phyloP scores from a whole-genome alignment of 805 yeast genomes.

The Kodamaea laetipori region DNA sequence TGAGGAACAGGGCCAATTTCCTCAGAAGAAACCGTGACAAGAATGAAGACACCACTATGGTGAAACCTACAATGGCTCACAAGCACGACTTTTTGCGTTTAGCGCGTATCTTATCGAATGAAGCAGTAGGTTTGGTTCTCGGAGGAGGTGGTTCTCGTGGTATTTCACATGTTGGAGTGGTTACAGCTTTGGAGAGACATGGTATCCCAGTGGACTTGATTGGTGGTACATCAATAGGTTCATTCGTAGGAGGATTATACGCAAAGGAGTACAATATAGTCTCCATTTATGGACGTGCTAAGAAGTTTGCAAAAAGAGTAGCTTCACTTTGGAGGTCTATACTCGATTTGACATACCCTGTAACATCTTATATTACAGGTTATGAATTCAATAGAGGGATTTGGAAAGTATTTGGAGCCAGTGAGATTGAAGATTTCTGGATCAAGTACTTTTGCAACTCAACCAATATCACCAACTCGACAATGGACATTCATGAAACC shows the following conservation, averaged over 20 bases:
- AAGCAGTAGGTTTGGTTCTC: conserved; percentile 89
- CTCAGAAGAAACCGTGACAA: conserved; percentile 28
- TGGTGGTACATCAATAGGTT: conserved; percentile 96
- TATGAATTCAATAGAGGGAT: conserved; percentile 96
- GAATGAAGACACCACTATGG: conserved; percentile 22
- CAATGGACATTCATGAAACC: conserved; percentile 89
- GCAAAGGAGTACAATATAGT: conserved; percentile 91
- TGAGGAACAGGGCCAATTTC: conserved; percentile 32
- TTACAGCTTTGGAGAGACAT: conserved; percentile 85
- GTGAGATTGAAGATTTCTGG: conserved; percentile 96
- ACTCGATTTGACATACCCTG: conserved; percentile 87
- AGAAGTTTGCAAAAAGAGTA: conserved; percentile 79
- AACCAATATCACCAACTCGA: conserved; percentile 90
- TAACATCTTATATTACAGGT: conserved; percentile 93
- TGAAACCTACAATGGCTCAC: conserved; percentile 50
- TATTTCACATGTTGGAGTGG: conserved; percentile 85
- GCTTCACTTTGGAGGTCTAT: conserved; percentile 84
- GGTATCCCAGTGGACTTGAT: conserved; percentile 93
- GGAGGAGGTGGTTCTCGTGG: conserved; percentile 99
- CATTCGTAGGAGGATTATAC: conserved; percentile 93
- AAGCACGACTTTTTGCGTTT: conserved; percentile 87
- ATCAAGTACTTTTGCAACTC: conserved; percentile 84
- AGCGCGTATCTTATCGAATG: conserved; percentile 87
- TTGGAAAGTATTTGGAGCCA: conserved; percentile 95
- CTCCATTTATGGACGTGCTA: conserved; percentile 86